Conservation (phyloP, 2,329 filamentous ascomycete genomes). For the Ascochyta rabiei region DNA sequence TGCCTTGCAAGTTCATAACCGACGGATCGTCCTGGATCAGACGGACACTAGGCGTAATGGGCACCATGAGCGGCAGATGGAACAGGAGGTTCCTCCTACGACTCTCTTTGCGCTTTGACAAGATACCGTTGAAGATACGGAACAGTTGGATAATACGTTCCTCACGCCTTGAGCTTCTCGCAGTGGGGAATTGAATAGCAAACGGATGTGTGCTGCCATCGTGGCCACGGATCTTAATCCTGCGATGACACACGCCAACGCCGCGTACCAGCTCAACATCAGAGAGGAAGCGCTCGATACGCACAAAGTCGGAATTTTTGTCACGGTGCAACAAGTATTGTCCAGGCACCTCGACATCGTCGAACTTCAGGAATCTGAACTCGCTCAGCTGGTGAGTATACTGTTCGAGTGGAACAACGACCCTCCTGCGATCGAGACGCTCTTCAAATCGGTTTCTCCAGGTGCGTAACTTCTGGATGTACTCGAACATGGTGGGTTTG, state of each 20-base stretch:
- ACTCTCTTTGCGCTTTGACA: constrained; percentile 93
- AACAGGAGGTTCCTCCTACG: constrained; percentile 93
- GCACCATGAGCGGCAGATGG: constrained; percentile 93
- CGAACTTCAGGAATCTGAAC: constrained; percentile 96
- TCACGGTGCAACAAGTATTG: constrained; percentile 98
- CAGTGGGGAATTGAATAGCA: constrained; percentile 93
- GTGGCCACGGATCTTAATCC: constrained; percentile 94
- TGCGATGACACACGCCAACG: constrained; percentile 87
- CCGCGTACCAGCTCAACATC: constrained; percentile 91
- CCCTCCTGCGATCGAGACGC: constrained; percentile 84
- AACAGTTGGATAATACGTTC: constrained; percentile 96
- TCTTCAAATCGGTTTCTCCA: constrained; percentile 99
- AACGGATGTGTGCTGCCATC: constrained; percentile 98
- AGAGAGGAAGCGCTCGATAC: constrained; percentile 95
- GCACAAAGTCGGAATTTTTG: constrained; percentile 98
- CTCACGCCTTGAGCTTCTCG: constrained; percentile 88
- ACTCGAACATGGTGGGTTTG: constrained; percentile 97
- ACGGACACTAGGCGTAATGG: constrained; percentile 89
- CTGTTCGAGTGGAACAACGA: constrained; percentile 76
- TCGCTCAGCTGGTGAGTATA: constrained; percentile 93
- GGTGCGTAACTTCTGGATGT: constrained; percentile 92
- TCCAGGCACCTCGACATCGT: constrained; percentile 96
- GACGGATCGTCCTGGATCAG: constrained; percentile 95
- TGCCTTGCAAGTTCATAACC: constrained; percentile 90
- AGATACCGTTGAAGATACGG: constrained; percentile 92